Percentiles rank a stretch among this genome's conserved stretches.
Evolutionary conservation across 257 asterid genomes (phyloP).

Genomic region (Perilla frutescens): DNA sequence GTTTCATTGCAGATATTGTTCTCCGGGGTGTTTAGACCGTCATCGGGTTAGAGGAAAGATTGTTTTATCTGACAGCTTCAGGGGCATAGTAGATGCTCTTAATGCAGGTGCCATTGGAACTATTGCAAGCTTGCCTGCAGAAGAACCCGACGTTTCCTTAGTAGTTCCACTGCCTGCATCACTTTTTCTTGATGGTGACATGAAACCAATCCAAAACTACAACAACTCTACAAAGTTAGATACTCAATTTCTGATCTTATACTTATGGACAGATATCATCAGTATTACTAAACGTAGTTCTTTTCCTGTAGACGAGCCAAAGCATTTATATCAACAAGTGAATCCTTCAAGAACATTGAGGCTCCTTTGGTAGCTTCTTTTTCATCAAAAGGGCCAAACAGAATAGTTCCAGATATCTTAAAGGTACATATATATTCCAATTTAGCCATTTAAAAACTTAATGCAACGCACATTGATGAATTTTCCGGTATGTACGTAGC

Average conservation of each 20-base stretch:
- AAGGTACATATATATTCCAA: slow-evolving; percentile 23
- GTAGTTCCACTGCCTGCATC: slow-evolving; percentile 38
- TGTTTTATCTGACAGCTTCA: slow-evolving; percentile 29
- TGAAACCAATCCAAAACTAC: slow-evolving; percentile 25
- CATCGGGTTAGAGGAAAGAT: slow-evolving; percentile 46
- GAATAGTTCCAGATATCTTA: slow-evolving; percentile 28
- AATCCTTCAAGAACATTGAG: slow-evolving; percentile 26
- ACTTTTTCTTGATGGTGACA: background rate
- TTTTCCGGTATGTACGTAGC: slow-evolving; percentile 24
- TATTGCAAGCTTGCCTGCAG: background rate
- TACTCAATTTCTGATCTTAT: background rate
- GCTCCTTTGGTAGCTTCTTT: slow-evolving; percentile 40
- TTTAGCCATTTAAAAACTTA: too few relatives aligned
- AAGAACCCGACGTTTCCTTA: background rate
- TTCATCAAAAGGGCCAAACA: slow-evolving; percentile 39
- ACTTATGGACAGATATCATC: background rate
- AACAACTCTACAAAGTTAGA: slow-evolving; percentile 28
- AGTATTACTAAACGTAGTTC: background rate
- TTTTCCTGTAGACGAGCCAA: slow-evolving; percentile 15
- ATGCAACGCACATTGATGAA: too few relatives aligned
- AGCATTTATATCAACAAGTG: slow-evolving; percentile 35
- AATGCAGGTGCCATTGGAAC: slow-evolving; percentile 38
- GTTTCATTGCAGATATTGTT: slow-evolving; percentile 36
- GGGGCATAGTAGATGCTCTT: background rate
- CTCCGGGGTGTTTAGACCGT: slow-evolving; percentile 30